Evolutionary conservation across 2,329 filamentous ascomycete genomes (phyloP).

Genomic region (Bipolaris cookei): DNA sequence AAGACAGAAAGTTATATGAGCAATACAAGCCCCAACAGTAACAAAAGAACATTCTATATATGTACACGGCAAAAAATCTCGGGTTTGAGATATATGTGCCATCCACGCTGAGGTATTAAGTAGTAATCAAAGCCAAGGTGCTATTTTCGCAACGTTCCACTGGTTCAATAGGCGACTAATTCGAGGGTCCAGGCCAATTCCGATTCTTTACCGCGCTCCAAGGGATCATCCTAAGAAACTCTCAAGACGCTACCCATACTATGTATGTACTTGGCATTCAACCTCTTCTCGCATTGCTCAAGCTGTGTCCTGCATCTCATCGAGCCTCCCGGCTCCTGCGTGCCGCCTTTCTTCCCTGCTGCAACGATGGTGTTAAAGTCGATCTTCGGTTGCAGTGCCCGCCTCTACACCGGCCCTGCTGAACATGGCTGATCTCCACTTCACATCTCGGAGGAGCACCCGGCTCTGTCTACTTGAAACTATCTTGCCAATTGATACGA

Average conservation of each 20-base stretch:
- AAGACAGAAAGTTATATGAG: no score
- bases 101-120: neutral
- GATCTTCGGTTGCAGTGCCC: neutral
- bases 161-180: neutral
- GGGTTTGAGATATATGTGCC: neutral
- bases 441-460: neutral
- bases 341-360: neutral
- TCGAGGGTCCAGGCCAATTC: neutral
- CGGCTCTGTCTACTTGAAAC: neutral
- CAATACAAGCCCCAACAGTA: neutral
- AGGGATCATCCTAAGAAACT: neutral
- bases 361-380: neutral
- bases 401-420: neutral
- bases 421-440: conserved; percentile 1
- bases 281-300: neutral
- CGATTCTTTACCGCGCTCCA: neutral
- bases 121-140: neutral
- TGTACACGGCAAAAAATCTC: neutral
- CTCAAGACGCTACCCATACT: neutral
- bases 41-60: neutral
- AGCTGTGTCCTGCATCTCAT: neutral
- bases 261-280: neutral
- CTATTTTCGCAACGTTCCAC: neutral
- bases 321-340: neutral
- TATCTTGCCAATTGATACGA: neutral